phyloP scores from a whole-genome alignment of 345 rosid species.

The Eucalyptus erythrocorys region DNA sequence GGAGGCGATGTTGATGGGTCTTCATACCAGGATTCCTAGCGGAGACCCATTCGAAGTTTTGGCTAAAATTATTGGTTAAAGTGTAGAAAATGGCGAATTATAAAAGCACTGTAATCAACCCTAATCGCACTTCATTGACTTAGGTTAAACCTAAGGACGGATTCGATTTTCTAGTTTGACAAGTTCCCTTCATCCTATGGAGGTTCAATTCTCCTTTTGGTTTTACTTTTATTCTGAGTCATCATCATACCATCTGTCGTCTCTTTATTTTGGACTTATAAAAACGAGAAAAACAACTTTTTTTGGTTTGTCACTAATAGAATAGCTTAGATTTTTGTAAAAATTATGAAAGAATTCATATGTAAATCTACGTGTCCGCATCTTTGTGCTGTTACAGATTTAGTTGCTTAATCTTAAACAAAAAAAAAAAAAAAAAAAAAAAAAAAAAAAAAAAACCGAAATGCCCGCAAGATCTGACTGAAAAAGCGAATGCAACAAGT shows the following conservation, averaged over 20 bases:
- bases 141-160: not conserved
- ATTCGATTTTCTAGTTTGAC: not conserved
- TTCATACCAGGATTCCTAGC: not conserved
- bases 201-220: not conserved
- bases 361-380: not conserved
- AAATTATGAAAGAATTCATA: not conserved
- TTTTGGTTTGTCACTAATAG: not conserved
- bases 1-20: not conserved
- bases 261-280: not conserved
- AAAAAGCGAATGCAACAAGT: not conserved
- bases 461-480: not conserved
- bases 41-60: not conserved
- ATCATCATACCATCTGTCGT: not conserved
- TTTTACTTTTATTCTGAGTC: not conserved
- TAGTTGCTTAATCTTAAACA: not conserved
- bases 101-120: not conserved
- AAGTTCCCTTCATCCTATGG: not conserved
- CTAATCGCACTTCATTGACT: not conserved
- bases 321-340: not conserved
- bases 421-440: not conserved
- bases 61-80: not conserved
- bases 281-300: not conserved
- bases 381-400: not conserved
- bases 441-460: not conserved
- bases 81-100: not conserved